Percentiles rank a stretch among this genome's conserved stretches.
phyloP scores from a whole-genome alignment of 257 asterid genomes.

The Nicotiana obtusifolia region DNA sequence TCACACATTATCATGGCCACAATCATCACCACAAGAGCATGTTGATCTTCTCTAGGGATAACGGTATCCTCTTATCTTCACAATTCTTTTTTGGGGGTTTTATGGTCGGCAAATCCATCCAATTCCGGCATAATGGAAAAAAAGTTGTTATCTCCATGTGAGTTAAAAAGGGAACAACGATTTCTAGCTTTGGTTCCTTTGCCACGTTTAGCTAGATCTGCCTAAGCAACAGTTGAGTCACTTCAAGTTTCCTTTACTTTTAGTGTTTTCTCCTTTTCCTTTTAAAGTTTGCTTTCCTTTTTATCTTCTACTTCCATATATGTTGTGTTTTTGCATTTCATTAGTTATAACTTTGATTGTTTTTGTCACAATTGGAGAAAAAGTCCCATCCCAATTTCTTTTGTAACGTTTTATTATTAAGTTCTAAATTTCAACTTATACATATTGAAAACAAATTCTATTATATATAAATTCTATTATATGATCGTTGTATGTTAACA shows the following conservation, averaged over 20 bases:
- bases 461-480: too few relatives aligned
- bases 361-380: neutral
- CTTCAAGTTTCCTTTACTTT: neutral
- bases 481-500: too few relatives aligned
- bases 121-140: conserved; percentile 1
- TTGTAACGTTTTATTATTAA: neutral
- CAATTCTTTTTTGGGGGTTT: neutral
- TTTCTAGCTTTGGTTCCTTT: conserved; percentile 5
- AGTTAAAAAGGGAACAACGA: neutral
- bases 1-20: neutral
- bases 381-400: neutral
- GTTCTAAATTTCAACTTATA: neutral
- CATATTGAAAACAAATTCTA: too few relatives aligned
- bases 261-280: neutral
- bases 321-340: neutral
- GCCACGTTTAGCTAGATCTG: neutral
- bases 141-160: neutral
- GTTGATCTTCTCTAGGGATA: neutral
- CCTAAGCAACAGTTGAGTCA: neutral
- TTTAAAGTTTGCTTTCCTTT: neutral
- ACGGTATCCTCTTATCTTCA: neutral
- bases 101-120: conserved; percentile 5
- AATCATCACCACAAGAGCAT: conserved; percentile 2
- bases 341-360: neutral
- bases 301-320: neutral